A percentile compares a stretch with the other conserved stretches of the same genome.
phyloP scores from a whole-genome alignment of 1,284 basidiomycete species.

The Tranzscheliella williamsii region DNA sequence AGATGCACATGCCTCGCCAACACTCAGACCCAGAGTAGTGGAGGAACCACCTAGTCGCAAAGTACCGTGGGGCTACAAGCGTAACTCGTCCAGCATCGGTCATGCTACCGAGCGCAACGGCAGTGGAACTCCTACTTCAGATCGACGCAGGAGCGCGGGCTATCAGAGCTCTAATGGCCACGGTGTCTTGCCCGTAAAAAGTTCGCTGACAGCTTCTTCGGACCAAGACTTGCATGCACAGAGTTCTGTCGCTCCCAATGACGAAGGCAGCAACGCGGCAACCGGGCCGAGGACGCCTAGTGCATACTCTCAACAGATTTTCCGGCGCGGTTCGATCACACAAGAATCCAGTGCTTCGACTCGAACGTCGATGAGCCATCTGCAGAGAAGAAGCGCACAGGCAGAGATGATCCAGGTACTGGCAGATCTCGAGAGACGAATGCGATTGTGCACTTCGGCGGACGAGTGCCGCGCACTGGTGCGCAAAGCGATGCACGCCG shows the following conservation, averaged over 20 bases:
- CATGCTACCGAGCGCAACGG: constrained; percentile 11
- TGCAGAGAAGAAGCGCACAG: constrained; percentile 3
- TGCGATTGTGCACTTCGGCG: constrained; percentile 40
- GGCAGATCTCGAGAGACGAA: constrained; percentile 39
- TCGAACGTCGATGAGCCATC: constrained; percentile 2
- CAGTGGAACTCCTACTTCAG: constrained; percentile 26
- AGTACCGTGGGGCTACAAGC: constrained; percentile 48
- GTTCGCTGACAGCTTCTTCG: constrained; percentile 1
- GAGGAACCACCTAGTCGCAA: constrained; percentile 47
- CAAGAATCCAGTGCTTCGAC: neutral
- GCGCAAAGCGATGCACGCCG: constrained; percentile 34
- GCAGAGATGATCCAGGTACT: constrained; percentile 21
- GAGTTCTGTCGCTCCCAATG: too few species aligned
- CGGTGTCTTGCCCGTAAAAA: constrained; percentile 7
- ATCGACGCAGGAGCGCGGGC: constrained; percentile 27
- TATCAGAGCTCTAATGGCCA: constrained; percentile 29
- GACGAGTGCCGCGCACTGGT: constrained; percentile 48
- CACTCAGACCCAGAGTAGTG: neutral
- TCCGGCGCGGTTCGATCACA: neutral
- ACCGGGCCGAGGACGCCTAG: too few species aligned
- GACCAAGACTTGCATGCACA: too few species aligned
- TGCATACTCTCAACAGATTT: neutral
- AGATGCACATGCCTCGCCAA: neutral
- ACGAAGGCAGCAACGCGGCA: too few species aligned
- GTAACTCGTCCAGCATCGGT: constrained; percentile 21